Base-by-base conservation (phyloP, 1,284 basidiomycete genomes). In the Lignosus rhinocerotis region DNA sequence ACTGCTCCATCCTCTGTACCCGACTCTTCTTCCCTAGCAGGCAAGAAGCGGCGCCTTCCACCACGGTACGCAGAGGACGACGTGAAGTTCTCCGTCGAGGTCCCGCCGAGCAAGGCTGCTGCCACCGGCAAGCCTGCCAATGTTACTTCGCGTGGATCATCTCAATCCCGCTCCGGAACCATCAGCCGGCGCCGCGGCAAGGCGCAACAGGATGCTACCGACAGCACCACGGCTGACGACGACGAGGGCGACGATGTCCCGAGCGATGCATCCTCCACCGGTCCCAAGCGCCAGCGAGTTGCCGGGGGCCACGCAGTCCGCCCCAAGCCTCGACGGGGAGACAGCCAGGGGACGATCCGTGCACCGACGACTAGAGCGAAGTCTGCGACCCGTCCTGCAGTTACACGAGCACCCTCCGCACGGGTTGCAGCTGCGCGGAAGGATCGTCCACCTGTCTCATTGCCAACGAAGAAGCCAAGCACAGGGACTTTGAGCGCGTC, bases 31-130 rank as follows among this genome's bases (percentile, higher is more conserved):
- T 66, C 66, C 12, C 57, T 69, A 7, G 66, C 66, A 10, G 68
- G 69, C 1, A 60, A 63, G 50, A 73, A 73, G 63, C 55, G 71
- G 34, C 67, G 67, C 4, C 47, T 66, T 2, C 51, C 69, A 21
- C 68, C 66, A 17, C 61, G 62, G 12, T 63, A 59, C 38, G 59
- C 56, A 4, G 60, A 59, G 30, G 60, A 61, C 43, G 56, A 51
- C 45, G 50, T 53, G 25, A 59, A 55, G 53, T 61, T 63, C 49
- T 54, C 55, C 31, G 45, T 61, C 39, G 51, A 53, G 32, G 55
- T 61, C 34, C 60, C 59, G 9, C 34, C 59, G 4, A 36, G 56
- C 39, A 65, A 60, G 49, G 56, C 56, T 9, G 41, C 46, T 17
- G 47, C 53, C 31, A 39, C 55, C 16, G 54, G 55, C 33, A 51